Conservation (phyloP, 257 asterid genomes). For the Leonotis leonurus region DNA sequence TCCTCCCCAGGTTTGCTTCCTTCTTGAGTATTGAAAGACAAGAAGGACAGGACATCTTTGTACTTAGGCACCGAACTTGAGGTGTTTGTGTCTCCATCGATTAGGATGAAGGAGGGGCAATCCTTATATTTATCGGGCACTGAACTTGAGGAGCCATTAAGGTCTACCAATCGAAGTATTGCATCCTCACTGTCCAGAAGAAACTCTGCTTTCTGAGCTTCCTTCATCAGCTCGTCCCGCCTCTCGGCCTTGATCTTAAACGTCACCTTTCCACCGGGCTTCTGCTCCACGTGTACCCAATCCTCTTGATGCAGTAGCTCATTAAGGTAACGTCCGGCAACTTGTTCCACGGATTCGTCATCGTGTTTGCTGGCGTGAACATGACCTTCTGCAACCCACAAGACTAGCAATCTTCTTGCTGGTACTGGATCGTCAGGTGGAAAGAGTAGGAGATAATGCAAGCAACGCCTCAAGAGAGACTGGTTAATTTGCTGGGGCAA, state of each 20-base stretch:
- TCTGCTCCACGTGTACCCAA: not conserved
- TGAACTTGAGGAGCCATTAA: not conserved
- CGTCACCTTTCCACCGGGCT: constrained; percentile 7
- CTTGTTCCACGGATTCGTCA: not conserved
- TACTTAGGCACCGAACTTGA: not conserved
- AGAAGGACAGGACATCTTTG: constrained; percentile 7
- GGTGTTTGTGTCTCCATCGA: not conserved
- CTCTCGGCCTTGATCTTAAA: not conserved
- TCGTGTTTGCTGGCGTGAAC: not conserved
- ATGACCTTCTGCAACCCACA: constrained; percentile 26
- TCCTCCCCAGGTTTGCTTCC: constrained; percentile 20
- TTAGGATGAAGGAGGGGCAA: not conserved
- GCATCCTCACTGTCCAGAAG: not conserved
- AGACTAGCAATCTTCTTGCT: constrained; percentile 11
- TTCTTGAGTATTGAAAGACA: constrained; percentile 20
- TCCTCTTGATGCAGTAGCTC: not conserved
- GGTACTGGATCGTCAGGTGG: constrained; percentile 11
- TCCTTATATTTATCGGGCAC: no score
- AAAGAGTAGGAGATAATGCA: constrained; percentile 10
- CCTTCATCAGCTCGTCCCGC: not conserved
- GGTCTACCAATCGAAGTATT: constrained; percentile 9
- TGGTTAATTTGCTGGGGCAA: not conserved
- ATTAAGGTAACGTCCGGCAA: not conserved
- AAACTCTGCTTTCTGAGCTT: not conserved
- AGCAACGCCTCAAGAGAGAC: constrained; percentile 2